A percentile compares a stretch with the other conserved stretches of the same genome.
These are phyloP conservation scores for Boletellus ananas DNA, from an alignment of 768 basidiomycete genomes.

Conservation along the genomic window DNA sequence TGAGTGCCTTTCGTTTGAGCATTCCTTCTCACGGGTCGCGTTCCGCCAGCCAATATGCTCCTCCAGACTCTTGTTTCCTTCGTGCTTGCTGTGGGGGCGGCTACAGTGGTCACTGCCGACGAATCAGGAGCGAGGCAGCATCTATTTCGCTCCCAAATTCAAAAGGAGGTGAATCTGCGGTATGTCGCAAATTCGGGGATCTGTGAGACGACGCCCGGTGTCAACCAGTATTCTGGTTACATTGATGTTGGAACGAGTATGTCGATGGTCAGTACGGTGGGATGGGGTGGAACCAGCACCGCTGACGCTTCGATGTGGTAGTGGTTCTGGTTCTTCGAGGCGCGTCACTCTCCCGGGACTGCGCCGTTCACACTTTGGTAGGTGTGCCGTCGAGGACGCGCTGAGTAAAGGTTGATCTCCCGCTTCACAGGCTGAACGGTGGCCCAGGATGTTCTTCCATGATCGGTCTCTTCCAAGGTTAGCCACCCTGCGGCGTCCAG, in stretches of 20 bases:
- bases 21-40: background rate
- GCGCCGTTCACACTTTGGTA: constrained; percentile 68
- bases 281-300: background rate
- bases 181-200: constrained; percentile 57
- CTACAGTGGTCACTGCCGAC: background rate
- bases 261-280: constrained; percentile 45
- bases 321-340: constrained; percentile 79
- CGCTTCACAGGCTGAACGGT: constrained; percentile 45
- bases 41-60: constrained; percentile 13
- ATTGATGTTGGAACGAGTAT: constrained; percentile 53
- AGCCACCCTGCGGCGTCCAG: background rate
- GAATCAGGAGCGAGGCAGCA: background rate
- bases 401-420: background rate
- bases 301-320: constrained; percentile 20
- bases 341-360: constrained; percentile 53
- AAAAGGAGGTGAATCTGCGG: constrained; percentile 34
- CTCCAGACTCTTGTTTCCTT: background rate
- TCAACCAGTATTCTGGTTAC: constrained; percentile 60
- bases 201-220: constrained; percentile 62
- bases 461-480: constrained; percentile 65
- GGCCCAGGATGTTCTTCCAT: constrained; percentile 62
- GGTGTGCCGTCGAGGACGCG: background rate
- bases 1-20: background rate
- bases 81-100: background rate
- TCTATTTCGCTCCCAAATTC: constrained; percentile 16